Conservation (phyloP, 2,329 filamentous ascomycete genomes). For the Neurospora sp. region DNA sequence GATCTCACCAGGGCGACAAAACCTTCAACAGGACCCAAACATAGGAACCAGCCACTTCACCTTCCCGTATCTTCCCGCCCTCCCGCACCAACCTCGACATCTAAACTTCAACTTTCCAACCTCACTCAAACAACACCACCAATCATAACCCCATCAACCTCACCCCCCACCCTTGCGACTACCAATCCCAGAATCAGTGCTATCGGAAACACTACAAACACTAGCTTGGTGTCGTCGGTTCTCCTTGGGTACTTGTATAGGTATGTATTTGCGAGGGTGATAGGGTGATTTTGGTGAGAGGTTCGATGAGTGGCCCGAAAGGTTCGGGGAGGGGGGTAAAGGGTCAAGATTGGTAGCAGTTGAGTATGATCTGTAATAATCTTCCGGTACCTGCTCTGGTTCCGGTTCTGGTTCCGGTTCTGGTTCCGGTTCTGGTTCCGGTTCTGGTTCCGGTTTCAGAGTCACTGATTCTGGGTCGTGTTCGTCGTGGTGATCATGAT, state of each 20-base stretch:
- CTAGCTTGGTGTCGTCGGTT: not conserved
- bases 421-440: not conserved
- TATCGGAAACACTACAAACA: not conserved
- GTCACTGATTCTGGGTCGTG: not conserved
- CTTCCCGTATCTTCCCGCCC: too few relatives aligned
- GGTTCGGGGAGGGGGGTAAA: not conserved
- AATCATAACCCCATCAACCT: not conserved
- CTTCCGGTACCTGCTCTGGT: not conserved
- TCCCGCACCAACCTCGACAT: too few relatives aligned
- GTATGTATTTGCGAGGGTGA: not conserved
- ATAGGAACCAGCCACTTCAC: not conserved
- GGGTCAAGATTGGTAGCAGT: not conserved
- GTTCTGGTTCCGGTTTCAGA: not conserved
- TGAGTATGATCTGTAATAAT: not conserved
- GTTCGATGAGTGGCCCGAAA: not conserved
- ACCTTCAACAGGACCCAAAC: not conserved
- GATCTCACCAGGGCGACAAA: not conserved
- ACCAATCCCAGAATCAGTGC: not conserved
- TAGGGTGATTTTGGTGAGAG: not conserved
- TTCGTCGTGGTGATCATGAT: not conserved
- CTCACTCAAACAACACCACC: not conserved
- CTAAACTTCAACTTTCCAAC: not conserved
- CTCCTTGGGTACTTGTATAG: not conserved
- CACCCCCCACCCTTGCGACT: not conserved
- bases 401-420: not conserved